Percentiles rank a stretch among this genome's conserved stretches.
phyloP scores from a whole-genome alignment of 1,284 basidiomycete genomes.

The Apiotrichum laibachii region DNA sequence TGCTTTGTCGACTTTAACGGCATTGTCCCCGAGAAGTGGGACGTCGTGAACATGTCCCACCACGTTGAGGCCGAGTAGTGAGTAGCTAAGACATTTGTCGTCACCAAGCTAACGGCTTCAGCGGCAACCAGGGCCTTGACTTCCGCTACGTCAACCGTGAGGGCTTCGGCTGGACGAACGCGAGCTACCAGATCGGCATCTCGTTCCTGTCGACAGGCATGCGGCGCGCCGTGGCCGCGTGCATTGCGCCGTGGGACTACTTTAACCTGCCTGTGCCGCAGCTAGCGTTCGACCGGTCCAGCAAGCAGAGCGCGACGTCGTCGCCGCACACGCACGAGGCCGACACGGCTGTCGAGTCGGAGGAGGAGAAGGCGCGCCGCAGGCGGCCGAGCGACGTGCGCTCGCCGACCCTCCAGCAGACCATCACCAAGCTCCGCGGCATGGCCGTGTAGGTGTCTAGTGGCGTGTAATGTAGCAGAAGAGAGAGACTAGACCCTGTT shows the following conservation, averaged over 20 bases:
- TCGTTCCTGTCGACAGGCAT: conserved; percentile 92
- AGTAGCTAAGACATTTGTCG: conserved; percentile 12
- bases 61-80: conserved; percentile 92
- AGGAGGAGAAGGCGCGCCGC: neutral
- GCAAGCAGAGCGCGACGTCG: neutral
- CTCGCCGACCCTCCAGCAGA: conserved; percentile 3
- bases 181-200: conserved; percentile 81
- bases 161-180: conserved; percentile 94
- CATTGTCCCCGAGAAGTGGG: conserved; percentile 97
- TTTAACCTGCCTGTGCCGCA: conserved; percentile 49
- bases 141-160: conserved; percentile 95
- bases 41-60: conserved; percentile 91
- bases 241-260: conserved; percentile 54
- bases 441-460: neutral
- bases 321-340: no score
- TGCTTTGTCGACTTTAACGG: conserved; percentile 86
- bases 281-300: conserved; percentile 32
- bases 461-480: no score
- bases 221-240: conserved; percentile 88
- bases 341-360: no score
- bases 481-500: no score
- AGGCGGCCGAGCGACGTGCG: conserved; percentile 1
- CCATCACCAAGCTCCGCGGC: neutral
- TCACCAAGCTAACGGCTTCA: conserved; percentile 30
- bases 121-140: conserved; percentile 93